Evolutionary conservation across 768 basidiomycete species (phyloP).

Genomic region (Suillus cothurnatus): DNA sequence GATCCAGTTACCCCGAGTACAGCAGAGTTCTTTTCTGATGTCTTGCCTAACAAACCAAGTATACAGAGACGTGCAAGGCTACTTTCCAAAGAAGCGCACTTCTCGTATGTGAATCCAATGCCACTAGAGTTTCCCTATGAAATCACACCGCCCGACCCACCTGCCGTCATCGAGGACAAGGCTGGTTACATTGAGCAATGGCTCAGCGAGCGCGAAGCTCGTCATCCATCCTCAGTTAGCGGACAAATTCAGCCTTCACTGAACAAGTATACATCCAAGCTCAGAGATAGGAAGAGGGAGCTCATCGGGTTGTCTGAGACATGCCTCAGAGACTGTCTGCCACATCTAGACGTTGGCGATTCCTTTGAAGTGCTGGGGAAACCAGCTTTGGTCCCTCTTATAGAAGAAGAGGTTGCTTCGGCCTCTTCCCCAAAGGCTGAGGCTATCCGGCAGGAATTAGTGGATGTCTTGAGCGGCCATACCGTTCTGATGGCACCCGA

Average conservation of each 20-base stretch:
- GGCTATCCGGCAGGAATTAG: constrained; percentile 64
- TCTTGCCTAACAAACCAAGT: constrained; percentile 56
- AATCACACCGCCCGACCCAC: constrained; percentile 55
- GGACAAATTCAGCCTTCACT: constrained; percentile 26
- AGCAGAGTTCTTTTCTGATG: constrained; percentile 49
- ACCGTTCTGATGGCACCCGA: constrained; percentile 60
- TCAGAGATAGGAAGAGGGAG: constrained; percentile 52
- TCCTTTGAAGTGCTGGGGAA: constrained; percentile 67
- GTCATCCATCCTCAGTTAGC: constrained; percentile 27
- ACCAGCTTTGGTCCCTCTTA: constrained; percentile 47
- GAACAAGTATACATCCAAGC: constrained; percentile 50
- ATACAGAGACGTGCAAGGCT: constrained; percentile 71
- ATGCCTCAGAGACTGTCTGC: constrained; percentile 74
- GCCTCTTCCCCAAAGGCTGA: constrained; percentile 33
- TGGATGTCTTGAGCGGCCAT: constrained; percentile 82
- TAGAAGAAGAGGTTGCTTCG: constrained; percentile 30
- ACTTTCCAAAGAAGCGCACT: constrained; percentile 61
- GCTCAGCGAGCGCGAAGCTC: constrained; percentile 67
- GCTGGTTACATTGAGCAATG: constrained; percentile 74
- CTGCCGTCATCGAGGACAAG: constrained; percentile 54
- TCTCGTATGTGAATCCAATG: constrained; percentile 80
- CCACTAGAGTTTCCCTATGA: constrained; percentile 84
- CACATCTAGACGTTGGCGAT: constrained; percentile 86
- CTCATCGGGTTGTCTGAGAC: constrained; percentile 76
- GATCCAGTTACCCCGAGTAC: constrained; percentile 59